These are phyloP conservation scores for Ganoderma meredithae DNA, from an alignment of 1,284 basidiomycete genomes.

Conservation along the genomic window DNA sequence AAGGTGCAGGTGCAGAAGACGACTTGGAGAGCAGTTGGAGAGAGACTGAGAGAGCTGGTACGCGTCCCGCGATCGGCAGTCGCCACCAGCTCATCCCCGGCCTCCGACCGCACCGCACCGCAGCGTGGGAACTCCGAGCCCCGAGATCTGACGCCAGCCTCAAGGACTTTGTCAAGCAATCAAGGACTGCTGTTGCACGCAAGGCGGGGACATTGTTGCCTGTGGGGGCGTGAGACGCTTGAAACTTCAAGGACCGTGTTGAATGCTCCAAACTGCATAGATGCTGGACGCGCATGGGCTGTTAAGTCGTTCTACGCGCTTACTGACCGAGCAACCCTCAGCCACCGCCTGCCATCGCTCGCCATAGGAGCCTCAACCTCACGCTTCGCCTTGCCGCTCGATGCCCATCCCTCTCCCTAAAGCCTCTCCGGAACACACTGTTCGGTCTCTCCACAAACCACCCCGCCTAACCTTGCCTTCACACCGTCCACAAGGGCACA, in stretches of 20 bases:
- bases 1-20: conserved; percentile 1
- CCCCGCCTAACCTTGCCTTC: not conserved
- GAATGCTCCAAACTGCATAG: not conserved
- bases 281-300: not conserved
- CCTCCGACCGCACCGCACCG: no score
- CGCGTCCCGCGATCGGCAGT: not conserved
- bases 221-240: no score
- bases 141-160: no score
- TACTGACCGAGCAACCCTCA: not conserved
- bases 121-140: no score
- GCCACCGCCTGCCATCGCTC: not conserved
- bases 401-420: not conserved
- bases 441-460: not conserved
- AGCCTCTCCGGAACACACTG: not conserved
- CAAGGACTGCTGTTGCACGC: no score
- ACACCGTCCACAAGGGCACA: not conserved
- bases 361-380: not conserved
- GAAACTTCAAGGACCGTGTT: not conserved
- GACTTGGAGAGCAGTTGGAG: not conserved
- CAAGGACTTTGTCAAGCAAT: no score
- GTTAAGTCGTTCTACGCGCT: no score
- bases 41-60: conserved; percentile 5
- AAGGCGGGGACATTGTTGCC: no score
- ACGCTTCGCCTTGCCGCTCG: not conserved
- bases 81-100: not conserved